Percentiles rank a stretch among this genome's conserved stretches.
Conservation (phyloP, 192 early-diverging fungal species). For the Backusella westeae region DNA sequence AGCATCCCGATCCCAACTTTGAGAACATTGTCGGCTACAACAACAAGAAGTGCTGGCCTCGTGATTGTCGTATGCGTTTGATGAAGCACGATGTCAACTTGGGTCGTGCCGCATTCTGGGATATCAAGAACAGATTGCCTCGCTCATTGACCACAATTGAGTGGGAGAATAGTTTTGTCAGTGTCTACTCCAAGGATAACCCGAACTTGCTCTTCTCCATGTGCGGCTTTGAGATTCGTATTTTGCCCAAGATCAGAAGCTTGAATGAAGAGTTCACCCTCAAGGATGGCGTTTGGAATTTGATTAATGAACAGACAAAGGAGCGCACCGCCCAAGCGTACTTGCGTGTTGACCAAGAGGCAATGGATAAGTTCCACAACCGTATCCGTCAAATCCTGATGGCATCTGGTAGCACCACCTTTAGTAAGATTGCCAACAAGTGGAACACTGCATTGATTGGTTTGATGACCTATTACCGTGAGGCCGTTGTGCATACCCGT, state of each 20-base stretch:
- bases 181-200: slow-evolving; percentile 97
- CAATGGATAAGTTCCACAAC: slow-evolving; percentile 91
- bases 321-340: slow-evolving; percentile 97
- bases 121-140: slow-evolving; percentile 97
- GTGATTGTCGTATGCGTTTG: slow-evolving; percentile 97
- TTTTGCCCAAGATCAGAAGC: slow-evolving; percentile 89
- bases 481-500: slow-evolving; percentile 96
- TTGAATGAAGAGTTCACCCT: slow-evolving; percentile 86
- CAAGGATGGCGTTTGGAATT: slow-evolving; percentile 88
- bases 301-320: slow-evolving; percentile 96
- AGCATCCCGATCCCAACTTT: slow-evolving; percentile 98
- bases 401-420: slow-evolving; percentile 96
- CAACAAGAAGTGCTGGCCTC: slow-evolving; percentile 98
- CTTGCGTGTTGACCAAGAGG: slow-evolving; percentile 94
- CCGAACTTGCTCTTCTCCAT: slow-evolving; percentile 92
- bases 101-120: slow-evolving; percentile 98
- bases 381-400: slow-evolving; percentile 97
- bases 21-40: slow-evolving; percentile 98
- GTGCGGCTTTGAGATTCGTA: slow-evolving; percentile 91
- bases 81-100: slow-evolving; percentile 99
- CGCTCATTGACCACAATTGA: slow-evolving; percentile 96
- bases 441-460: slow-evolving; percentile 90
- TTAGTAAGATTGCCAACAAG: slow-evolving; percentile 99
- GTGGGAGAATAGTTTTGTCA: slow-evolving; percentile 96
- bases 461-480: slow-evolving; percentile 97